Percentiles rank a stretch among this genome's conserved stretches.
These are phyloP conservation scores for Schizosaccharomyces versatilis DNA, from an alignment of 1,139 yeast genomes.

Conservation along the genomic window DNA sequence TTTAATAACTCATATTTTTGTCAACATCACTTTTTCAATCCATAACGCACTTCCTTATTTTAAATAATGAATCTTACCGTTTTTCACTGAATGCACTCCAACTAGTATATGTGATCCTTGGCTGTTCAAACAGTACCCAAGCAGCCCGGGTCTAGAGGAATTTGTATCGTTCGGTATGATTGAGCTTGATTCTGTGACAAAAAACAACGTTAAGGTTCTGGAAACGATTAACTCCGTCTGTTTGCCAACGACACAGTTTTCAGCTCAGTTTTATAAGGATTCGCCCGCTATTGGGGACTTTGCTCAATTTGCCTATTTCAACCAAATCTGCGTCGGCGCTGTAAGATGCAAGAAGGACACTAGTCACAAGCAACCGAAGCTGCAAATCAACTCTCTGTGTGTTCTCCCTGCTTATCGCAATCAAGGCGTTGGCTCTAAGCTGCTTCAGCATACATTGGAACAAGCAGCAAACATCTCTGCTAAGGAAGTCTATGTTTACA, in stretches of 20 bases:
- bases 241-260: not conserved
- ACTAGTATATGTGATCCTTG: too few species aligned
- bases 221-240: not conserved
- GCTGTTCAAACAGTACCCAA: too few species aligned
- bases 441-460: not conserved
- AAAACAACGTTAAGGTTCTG: not conserved
- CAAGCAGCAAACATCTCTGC: not conserved
- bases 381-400: not conserved
- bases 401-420: not conserved
- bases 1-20: too few species aligned
- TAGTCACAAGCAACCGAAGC: not conserved
- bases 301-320: slow-evolving; percentile 1
- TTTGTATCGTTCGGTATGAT: not conserved
- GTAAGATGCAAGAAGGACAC: slow-evolving; percentile 1
- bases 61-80: too few species aligned
- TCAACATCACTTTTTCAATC: too few species aligned
- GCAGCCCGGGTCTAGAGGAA: too few species aligned
- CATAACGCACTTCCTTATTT: too few species aligned
- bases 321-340: slow-evolving; percentile 1
- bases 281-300: not conserved
- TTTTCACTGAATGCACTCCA: too few species aligned
- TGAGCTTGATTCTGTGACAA: not conserved
- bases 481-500: not conserved
- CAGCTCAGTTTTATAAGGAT: not conserved
- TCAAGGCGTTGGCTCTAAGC: not conserved